Conservation (phyloP, 1,284 basidiomycete species). For the Cutaneotrichosporon mucoides region DNA sequence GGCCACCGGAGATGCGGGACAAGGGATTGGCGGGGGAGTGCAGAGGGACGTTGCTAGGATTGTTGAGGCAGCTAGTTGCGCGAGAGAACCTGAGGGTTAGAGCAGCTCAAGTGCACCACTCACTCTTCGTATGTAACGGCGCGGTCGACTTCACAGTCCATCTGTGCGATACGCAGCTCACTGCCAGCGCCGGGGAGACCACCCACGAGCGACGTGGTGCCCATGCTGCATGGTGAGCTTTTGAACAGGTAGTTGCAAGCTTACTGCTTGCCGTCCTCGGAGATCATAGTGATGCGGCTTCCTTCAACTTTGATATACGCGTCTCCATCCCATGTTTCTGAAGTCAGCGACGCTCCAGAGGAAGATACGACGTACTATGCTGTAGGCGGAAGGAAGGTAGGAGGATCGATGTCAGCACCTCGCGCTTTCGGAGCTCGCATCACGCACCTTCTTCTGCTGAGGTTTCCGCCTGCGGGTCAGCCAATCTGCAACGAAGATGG, state of each 20-base stretch:
- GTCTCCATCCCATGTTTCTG: slow-evolving; percentile 52
- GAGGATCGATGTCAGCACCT: neutral
- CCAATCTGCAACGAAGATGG: too few relatives aligned
- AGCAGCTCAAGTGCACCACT: slow-evolving; percentile 13
- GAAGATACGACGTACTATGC: slow-evolving; percentile 37
- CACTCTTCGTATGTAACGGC: slow-evolving; percentile 31
- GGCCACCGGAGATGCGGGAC: slow-evolving; percentile 1
- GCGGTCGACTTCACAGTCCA: slow-evolving; percentile 56
- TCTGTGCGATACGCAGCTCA: slow-evolving; percentile 60
- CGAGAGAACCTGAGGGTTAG: slow-evolving; percentile 25
- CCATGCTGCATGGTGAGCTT: slow-evolving; percentile 24
- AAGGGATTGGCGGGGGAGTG: neutral
- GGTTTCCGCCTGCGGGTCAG: slow-evolving; percentile 46
- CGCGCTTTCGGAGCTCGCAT: neutral
- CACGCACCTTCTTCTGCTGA: slow-evolving; percentile 45
- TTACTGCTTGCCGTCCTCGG: slow-evolving; percentile 50
- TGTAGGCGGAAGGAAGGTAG: slow-evolving; percentile 9
- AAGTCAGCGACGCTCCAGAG: neutral
- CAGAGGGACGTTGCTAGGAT: slow-evolving; percentile 8
- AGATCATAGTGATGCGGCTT: slow-evolving; percentile 49
- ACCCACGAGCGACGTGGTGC: slow-evolving; percentile 23
- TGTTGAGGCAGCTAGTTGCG: slow-evolving; percentile 30
- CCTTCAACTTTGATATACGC: slow-evolving; percentile 58
- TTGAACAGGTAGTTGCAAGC: slow-evolving; percentile 1
- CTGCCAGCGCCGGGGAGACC: slow-evolving; percentile 26